phyloP scores from a whole-genome alignment of 331 rosid genomes.

The Acacia concinna region DNA sequence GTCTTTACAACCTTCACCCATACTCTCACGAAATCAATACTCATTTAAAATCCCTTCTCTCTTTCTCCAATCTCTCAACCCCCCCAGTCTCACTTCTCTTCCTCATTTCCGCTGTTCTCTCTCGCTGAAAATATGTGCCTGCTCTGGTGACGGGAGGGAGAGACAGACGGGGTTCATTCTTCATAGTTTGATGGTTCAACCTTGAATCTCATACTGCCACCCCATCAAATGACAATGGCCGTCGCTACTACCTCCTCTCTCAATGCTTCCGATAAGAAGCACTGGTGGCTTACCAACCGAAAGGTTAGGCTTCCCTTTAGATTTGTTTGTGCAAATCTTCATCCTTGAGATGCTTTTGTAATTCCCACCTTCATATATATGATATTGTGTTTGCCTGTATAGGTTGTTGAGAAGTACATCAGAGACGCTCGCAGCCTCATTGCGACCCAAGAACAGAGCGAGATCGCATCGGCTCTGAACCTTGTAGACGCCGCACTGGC shows the following conservation, averaged over 20 bases:
- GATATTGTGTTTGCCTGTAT: background rate
- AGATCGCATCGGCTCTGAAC: slow-evolving; percentile 62
- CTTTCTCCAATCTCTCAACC: slow-evolving; percentile 25
- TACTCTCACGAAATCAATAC: slow-evolving; percentile 30
- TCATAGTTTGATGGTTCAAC: slow-evolving; percentile 34
- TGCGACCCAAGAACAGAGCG: slow-evolving; percentile 67
- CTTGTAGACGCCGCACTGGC: slow-evolving; percentile 82
- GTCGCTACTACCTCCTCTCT: slow-evolving; percentile 47
- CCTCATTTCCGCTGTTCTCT: background rate
- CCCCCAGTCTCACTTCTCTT: slow-evolving; percentile 14
- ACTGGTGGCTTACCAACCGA: slow-evolving; percentile 95
- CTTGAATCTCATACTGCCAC: slow-evolving; percentile 30
- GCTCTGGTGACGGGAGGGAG: slow-evolving; percentile 21
- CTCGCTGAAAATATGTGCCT: slow-evolving; percentile 22
- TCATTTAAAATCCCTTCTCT: slow-evolving; percentile 42
- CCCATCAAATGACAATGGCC: slow-evolving; percentile 54
- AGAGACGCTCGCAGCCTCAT: slow-evolving; percentile 77
- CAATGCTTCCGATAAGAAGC: slow-evolving; percentile 62
- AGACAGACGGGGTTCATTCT: background rate
- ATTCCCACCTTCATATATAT: background rate
- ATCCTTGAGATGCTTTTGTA: background rate
- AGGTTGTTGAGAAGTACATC: slow-evolving; percentile 81
- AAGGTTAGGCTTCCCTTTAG: slow-evolving; percentile 48
- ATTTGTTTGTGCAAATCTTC: background rate
- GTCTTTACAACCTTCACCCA: slow-evolving; percentile 2